Evolutionary conservation across 371 early-diverging fungal species (phyloP), one percentile per base, ranked within the genome.

Genomic region (Vittaforma corneae): DNA sequence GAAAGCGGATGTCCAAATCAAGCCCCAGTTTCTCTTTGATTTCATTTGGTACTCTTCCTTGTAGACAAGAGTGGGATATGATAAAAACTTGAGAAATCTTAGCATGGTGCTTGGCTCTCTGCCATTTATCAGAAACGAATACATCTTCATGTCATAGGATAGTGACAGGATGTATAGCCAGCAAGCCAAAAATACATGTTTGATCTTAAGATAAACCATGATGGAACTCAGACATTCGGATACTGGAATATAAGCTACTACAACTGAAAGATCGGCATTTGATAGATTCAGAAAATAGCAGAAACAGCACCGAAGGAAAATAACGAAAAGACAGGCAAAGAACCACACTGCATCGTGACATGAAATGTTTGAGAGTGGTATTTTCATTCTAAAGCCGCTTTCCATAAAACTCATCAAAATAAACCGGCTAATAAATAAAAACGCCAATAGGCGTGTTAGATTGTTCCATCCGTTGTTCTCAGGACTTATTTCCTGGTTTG

Each of bases 21-120:
- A 38, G 28, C 20, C 62, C 26, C 18, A 66, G 9, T 33, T 66
- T 28, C 62, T 42, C 1, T 4, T 50, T 6, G 14, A 1, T 28
- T 24, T 61, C 33, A 35, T 51, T 14, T 37, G 40, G 32, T 62
- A 65, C 1, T 26, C 14, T 0, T 20, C 2, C 22, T 66, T 33
- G 35, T 66, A 74, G 24, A 60, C 62, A 3, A 74, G 46, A 22
- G 70, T 70, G 38, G 74, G 74, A 26, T 28, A n/a, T 22, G 62
- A 18, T 37, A 70, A 14, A 34, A 74, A 74, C 44, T 65, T 53
- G 28, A 65, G 14, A 55, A 74, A 50, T 50, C 24, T 26, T 26
- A 37, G 16, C 54, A 11, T 24, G 11, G 40, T 40, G 40, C 40
- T 11, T 40, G 11, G 11, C 40, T 40, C 40, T 35, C 6, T 22